phyloP scores from a whole-genome alignment of 2,329 filamentous ascomycete species.

The Exophiala sp. region DNA sequence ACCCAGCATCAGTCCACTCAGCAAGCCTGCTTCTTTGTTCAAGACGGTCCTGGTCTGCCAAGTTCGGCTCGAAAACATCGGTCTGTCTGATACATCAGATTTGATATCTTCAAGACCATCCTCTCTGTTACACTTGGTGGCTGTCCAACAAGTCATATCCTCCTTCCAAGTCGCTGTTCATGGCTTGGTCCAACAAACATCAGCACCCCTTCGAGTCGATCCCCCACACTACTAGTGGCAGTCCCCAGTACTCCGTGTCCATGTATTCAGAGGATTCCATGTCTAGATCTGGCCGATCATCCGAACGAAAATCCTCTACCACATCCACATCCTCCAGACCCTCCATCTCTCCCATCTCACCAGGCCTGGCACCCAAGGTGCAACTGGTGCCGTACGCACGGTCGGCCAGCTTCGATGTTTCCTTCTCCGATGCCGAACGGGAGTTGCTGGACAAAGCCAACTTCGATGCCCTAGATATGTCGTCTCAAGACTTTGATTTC shows the following conservation, averaged over 20 bases:
- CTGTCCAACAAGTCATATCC: neutral
- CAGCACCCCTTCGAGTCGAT: neutral
- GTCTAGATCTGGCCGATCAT: conserved; percentile 16
- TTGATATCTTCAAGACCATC: neutral
- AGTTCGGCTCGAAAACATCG: too few species aligned
- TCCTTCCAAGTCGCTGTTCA: neutral
- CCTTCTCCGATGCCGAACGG: conserved; percentile 24
- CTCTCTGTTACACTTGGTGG: neutral
- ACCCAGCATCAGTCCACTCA: neutral
- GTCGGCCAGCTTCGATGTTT: conserved; percentile 25
- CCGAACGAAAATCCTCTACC: conserved; percentile 14
- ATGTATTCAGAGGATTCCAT: conserved; percentile 2
- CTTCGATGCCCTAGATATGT: conserved; percentile 28
- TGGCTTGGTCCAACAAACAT: conserved; percentile 17
- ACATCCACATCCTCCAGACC: conserved; percentile 1
- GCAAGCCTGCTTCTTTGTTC: neutral
- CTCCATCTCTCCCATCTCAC: conserved; percentile 14
- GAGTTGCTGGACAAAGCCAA: conserved; percentile 22
- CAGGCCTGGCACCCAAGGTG: conserved; percentile 19
- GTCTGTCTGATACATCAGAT: neutral
- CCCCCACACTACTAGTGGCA: neutral
- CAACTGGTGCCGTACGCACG: conserved; percentile 27
- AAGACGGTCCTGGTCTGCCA: too few species aligned
- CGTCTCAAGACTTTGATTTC: conserved; percentile 29
- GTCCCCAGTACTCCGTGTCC: conserved; percentile 11